Conservation (phyloP, 176 grass and related monocot genomes). For the Leersia perrieri region DNA sequence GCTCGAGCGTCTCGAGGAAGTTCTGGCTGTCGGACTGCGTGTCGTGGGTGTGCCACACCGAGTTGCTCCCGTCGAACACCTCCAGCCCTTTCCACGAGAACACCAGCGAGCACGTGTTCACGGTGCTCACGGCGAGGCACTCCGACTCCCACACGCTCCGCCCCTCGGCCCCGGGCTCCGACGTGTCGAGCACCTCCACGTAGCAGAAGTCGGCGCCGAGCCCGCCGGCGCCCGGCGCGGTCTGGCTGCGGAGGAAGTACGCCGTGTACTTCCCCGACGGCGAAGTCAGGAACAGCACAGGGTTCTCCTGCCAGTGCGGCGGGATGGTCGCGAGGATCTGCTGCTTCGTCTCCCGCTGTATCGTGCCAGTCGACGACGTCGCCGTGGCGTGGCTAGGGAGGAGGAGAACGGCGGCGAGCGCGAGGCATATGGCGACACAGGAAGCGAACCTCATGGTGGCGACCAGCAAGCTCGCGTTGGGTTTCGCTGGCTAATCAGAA, state of each 20-base stretch:
- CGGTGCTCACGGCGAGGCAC: constrained; percentile 66
- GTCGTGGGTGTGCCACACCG: constrained; percentile 70
- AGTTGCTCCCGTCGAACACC: constrained; percentile 85
- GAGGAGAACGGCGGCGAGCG: constrained; percentile 8
- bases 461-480: neutral
- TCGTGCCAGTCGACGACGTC: constrained; percentile 37
- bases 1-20: constrained; percentile 68
- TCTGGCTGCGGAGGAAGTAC: constrained; percentile 58
- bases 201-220: constrained; percentile 91
- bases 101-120: constrained; percentile 70
- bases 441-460: constrained; percentile 29
- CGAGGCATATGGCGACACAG: constrained; percentile 14
- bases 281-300: constrained; percentile 60
- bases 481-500: neutral
- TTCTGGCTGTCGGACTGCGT: constrained; percentile 43
- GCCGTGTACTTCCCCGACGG: constrained; percentile 73
- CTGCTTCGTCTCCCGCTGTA: constrained; percentile 71
- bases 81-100: constrained; percentile 77
- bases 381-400: constrained; percentile 10
- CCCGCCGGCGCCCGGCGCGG: constrained; percentile 55
- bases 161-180: constrained; percentile 23
- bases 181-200: constrained; percentile 66
- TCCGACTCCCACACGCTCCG: constrained; percentile 93
- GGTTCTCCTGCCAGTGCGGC: constrained; percentile 50
- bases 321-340: constrained; percentile 81